Base-by-base conservation (phyloP, 306 rosid genomes). In the Argentina anserina region DNA sequence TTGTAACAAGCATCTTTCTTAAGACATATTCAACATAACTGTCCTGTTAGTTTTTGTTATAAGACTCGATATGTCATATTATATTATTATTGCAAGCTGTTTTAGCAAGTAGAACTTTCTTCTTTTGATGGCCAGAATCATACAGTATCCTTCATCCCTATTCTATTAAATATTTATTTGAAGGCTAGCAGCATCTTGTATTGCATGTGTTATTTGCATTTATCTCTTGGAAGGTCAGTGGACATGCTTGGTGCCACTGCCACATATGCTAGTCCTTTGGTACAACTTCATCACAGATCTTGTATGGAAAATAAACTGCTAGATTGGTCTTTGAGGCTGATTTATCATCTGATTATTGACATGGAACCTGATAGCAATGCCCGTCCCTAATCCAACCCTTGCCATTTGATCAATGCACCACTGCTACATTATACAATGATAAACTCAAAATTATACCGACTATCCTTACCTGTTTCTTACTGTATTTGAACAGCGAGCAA, bases 401-500 rank as follows among this genome's bases (percentile, higher is more conserved):
- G 1, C 65, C 39, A 13, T 20, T 31, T 60, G 23, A 60, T 14
- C 23, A 31, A 31, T 11, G 63, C 20, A 56, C 62, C 2, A 55
- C 13, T 59, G 65, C 39, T 59, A 59, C 15, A 2, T 1, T 31
- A 6, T 17, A 20, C 13, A 15, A 60, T 60, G 65, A 29, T 60
- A 60, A 29, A 31, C 31, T 60, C 65, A 31, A 28, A 26, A 7
- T 14, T 13, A 7, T 20, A 60, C 65, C 13, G 3, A 31, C 40
- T 15, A 7, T 25, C 40, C 65, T 31, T 29, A 17, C 40, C 21
- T 60, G 12, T 25, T 56, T 56, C 62, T 56, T 25, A 5, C 15
- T 29, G 37, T 29, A 6, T 13, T 28, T 64, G 55, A 7, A 14
- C 21, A 82, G 86, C 37, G 61, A 33, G 67, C 75, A 39, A 41